Conservation (phyloP, 2,329 filamentous ascomycete species). For the Fusarium robinianum region DNA sequence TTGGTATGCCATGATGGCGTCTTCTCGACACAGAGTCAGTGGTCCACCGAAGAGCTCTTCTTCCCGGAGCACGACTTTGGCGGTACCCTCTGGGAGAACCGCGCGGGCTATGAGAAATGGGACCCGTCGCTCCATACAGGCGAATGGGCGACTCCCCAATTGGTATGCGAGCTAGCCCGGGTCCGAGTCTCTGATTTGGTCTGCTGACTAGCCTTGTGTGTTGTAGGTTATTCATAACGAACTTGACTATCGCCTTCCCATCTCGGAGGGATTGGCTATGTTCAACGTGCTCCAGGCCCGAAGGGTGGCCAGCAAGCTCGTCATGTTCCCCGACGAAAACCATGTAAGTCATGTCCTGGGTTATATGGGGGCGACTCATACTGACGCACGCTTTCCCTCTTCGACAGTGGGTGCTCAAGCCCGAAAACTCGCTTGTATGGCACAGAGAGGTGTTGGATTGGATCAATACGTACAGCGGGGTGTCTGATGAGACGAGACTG, state of each 20-base stretch:
- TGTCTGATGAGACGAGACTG: conserved; percentile 38
- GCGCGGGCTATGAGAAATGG: conserved; percentile 69
- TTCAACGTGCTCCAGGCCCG: conserved; percentile 84
- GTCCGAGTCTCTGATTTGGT: not conserved
- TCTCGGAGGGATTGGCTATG: conserved; percentile 81
- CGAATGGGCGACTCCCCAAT: conserved; percentile 83
- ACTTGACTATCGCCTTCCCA: conserved; percentile 84
- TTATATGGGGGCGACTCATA: not conserved
- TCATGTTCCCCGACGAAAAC: conserved; percentile 80
- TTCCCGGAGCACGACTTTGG: conserved; percentile 71
- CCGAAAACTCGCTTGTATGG: conserved; percentile 90
- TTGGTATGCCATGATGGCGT: conserved; percentile 88
- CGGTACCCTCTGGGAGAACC: conserved; percentile 64
- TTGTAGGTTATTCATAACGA: conserved; percentile 75
- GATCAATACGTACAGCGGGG: conserved; percentile 66
- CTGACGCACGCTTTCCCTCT: not conserved
- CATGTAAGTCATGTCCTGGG: conserved; percentile 48
- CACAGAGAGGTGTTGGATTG: conserved; percentile 83
- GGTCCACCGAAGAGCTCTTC: conserved; percentile 70
- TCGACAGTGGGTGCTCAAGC: conserved; percentile 78
- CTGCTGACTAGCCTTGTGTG: conserved; percentile 8
- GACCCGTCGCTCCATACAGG: conserved; percentile 66
- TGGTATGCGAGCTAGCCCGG: too few relatives aligned
- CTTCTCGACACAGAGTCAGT: conserved; percentile 71
- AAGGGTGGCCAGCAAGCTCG: conserved; percentile 74